Percentiles rank a stretch among this genome's conserved stretches.
Conservation (phyloP, 768 basidiomycete species). For the Leccinellum rugosiceps region DNA sequence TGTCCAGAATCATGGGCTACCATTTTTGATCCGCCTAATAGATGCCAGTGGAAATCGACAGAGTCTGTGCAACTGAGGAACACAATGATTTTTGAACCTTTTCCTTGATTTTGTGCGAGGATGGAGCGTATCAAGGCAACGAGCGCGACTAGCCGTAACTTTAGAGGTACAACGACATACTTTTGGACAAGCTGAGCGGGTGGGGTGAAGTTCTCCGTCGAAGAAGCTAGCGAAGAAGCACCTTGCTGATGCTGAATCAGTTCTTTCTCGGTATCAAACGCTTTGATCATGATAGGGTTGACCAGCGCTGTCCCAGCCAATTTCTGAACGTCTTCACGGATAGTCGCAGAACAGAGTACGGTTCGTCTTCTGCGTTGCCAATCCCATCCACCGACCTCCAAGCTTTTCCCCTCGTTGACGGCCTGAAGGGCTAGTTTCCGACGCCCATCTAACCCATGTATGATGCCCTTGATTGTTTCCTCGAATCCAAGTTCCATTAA, state of each 20-base stretch:
- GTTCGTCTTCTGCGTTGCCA: slow-evolving; percentile 78
- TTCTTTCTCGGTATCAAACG: slow-evolving; percentile 48
- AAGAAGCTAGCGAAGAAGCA: slow-evolving; percentile 15
- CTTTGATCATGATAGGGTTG: slow-evolving; percentile 82
- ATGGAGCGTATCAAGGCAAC: slow-evolving; percentile 81
- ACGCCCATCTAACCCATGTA: slow-evolving; percentile 83
- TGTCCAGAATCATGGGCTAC: slow-evolving; percentile 30
- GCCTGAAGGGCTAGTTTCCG: slow-evolving; percentile 68
- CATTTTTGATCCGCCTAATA: slow-evolving; percentile 75
- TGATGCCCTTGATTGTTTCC: slow-evolving; percentile 88
- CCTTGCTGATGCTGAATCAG: slow-evolving; percentile 13
- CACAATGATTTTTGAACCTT: slow-evolving; percentile 79
- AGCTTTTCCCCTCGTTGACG: slow-evolving; percentile 58
- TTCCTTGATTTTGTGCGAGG: slow-evolving; percentile 56
- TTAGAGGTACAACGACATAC: slow-evolving; percentile 85
- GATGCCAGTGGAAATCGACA: slow-evolving; percentile 93
- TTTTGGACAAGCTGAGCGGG: slow-evolving; percentile 93
- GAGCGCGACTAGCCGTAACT: slow-evolving; percentile 89
- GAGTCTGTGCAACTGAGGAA: slow-evolving; percentile 98
- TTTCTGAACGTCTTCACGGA: slow-evolving; percentile 91
- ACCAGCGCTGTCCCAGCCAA: slow-evolving; percentile 79
- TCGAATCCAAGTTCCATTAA: slow-evolving; percentile 99
- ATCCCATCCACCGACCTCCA: slow-evolving; percentile 83
- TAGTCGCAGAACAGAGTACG: slow-evolving; percentile 94
- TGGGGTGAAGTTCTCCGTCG: slow-evolving; percentile 74